A percentile compares a stretch with the other conserved stretches of the same genome.
phyloP scores from a whole-genome alignment of 2,329 filamentous ascomycete species.

The Calonectria pauciramosa region DNA sequence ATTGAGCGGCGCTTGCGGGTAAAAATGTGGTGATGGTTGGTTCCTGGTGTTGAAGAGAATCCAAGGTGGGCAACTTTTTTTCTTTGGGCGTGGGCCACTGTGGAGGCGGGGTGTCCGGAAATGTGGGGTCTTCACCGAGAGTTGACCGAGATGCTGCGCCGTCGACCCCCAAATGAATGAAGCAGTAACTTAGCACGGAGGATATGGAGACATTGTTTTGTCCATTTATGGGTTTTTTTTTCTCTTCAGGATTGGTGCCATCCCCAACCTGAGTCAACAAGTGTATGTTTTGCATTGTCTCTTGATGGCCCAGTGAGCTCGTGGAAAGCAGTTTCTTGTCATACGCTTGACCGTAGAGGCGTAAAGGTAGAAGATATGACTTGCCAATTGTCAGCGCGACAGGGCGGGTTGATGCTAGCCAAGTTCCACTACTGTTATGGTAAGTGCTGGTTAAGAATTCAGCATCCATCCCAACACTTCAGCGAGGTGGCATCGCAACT shows the following conservation, averaged over 20 bases:
- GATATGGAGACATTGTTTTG: background rate
- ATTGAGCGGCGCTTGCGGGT: constrained; percentile 28
- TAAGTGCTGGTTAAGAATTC: background rate
- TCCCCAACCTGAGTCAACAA: background rate
- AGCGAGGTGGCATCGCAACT: background rate
- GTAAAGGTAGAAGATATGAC: background rate
- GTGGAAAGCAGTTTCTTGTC: background rate
- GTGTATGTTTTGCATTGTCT: background rate
- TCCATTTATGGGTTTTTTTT: no score
- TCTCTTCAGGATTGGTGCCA: background rate
- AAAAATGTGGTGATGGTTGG: constrained; percentile 21
- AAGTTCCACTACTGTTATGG: background rate
- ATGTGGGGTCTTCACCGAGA: constrained; percentile 39
- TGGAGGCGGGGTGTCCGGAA: constrained; percentile 21
- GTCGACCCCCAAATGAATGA: background rate
- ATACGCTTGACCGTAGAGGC: background rate
- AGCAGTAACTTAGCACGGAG: background rate
- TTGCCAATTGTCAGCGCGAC: background rate
- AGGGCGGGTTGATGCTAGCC: background rate
- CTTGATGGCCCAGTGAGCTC: background rate
- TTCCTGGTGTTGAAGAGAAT: constrained; percentile 36
- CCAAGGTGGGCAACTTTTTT: constrained; percentile 40
- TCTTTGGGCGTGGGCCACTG: constrained; percentile 23
- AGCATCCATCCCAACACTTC: background rate
- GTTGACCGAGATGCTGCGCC: constrained; percentile 5